Base-by-base conservation (phyloP, 257 asterid genomes). In the Solanum ossicruentum region DNA sequence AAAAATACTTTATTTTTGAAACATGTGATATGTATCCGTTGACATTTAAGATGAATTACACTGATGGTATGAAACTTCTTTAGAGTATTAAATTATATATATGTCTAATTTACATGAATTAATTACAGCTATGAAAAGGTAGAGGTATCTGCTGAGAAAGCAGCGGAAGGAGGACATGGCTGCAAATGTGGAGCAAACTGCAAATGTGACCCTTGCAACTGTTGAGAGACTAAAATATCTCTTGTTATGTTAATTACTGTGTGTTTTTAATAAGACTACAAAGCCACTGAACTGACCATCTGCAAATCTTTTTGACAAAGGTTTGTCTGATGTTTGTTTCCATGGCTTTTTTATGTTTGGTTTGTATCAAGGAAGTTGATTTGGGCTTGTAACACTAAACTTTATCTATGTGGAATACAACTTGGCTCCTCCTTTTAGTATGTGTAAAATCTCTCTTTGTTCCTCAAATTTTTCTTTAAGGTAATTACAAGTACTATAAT, bases 101-200 rank as follows among this genome's bases (percentile, higher is more conserved):
- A 63, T 36, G 41, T 36, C 5, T 63, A 63, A 61, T 61, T 23
- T 63, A 63, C 10, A 13, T 75, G 60, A 75, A 23, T 63, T 63
- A 12, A 23, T 52, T 52, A 49, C 65, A 77, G 82, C 82, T 77
- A 51, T 10, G 80, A 56, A 20, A 43, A 17, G 4, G 45, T 39
- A 9, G 86, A 85, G 83, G 90, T 72, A 47, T 81, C 88, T 20
- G 87, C 82, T 73, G 52, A 84, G 41, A 89, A 87, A 71, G 89
- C 89, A 57, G 85, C 87, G 13, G 92, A 89, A 84, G 89, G 90
- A 81, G 88, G 89, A 10, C 70, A 89, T 77, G 84, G 18, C 32
- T 89, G 92, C 92, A 87, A 87, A 84, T 86, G 92, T 66, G 91
- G 91, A 84, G 1, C 87, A 18, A 89, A 57, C 87, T 87, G 90